Percentiles rank a stretch among this genome's conserved stretches.
phyloP scores from a whole-genome alignment of 73 alveolate species.

The Paramecium sexaurelia region DNA sequence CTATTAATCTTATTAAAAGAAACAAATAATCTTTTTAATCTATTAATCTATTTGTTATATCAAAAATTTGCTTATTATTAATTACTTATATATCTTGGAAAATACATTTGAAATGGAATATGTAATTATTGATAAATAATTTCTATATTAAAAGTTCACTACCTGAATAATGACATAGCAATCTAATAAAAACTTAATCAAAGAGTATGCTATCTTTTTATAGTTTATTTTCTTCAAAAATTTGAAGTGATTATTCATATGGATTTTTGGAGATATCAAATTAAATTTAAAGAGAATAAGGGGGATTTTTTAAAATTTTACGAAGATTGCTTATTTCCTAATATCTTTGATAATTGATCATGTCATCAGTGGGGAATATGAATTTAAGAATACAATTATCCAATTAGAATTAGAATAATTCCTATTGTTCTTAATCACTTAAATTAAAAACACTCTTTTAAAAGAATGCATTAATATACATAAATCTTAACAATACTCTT shows the following conservation, averaged over 20 bases:
- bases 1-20: neutral
- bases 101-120: neutral
- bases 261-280: neutral
- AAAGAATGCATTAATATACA: constrained; percentile 17
- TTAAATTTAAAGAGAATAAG: neutral
- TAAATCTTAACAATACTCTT: neutral
- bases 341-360: neutral
- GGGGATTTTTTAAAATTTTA: neutral
- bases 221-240: neutral
- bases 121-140: constrained; percentile 3
- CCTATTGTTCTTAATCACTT: neutral
- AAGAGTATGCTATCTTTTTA: neutral
- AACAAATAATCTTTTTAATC: constrained; percentile 38
- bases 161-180: neutral
- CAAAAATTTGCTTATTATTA: neutral
- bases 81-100: neutral
- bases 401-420: neutral
- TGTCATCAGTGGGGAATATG: constrained; percentile 1
- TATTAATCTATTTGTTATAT: neutral
- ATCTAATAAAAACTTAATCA: constrained; percentile 16
- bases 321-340: neutral
- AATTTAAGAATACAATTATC: neutral
- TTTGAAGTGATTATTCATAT: neutral
- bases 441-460: neutral
- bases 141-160: neutral